These are phyloP conservation scores for Debaryomyces nepalensis DNA, from an alignment of 1,139 yeast species.

Conservation along the genomic window DNA sequence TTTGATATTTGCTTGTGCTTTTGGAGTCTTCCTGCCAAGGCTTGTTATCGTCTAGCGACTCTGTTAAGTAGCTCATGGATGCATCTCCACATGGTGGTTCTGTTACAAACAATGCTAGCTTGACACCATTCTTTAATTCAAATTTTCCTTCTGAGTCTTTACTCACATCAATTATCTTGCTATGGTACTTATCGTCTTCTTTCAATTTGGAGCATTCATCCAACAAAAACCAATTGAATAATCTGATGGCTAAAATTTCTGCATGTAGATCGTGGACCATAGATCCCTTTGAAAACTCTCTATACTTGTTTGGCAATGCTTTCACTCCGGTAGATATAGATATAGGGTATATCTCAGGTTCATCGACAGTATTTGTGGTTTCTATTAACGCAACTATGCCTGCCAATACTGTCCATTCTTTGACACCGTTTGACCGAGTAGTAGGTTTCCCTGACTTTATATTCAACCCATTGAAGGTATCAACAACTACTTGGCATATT, in stretches of 20 bases:
- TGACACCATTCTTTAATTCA: slow-evolving; percentile 35
- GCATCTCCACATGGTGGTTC: slow-evolving; percentile 96
- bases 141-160: slow-evolving; percentile 21
- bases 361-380: slow-evolving; percentile 13
- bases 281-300: slow-evolving; percentile 54
- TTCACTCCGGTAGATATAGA: slow-evolving; percentile 84
- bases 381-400: slow-evolving; percentile 60
- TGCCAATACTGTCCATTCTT: slow-evolving; percentile 87
- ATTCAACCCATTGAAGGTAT: slow-evolving; percentile 24
- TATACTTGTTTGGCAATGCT: slow-evolving; percentile 58
- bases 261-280: slow-evolving; percentile 90
- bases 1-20: slow-evolving; percentile 16
- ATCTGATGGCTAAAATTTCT: slow-evolving; percentile 72
- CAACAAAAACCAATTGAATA: slow-evolving; percentile 57
- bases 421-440: slow-evolving; percentile 59
- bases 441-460: slow-evolving; percentile 58
- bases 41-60: slow-evolving; percentile 22
- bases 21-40: slow-evolving; percentile 24
- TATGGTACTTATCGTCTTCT: slow-evolving; percentile 8
- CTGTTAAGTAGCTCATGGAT: slow-evolving; percentile 50
- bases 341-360: slow-evolving; percentile 38
- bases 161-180: slow-evolving; percentile 15
- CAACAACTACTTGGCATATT: slow-evolving; percentile 21
- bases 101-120: slow-evolving; percentile 67
- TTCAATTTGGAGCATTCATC: slow-evolving; percentile 27